These are phyloP conservation scores for Hura crepitans DNA, from an alignment of 441 rosid species.

Conservation along the genomic window DNA sequence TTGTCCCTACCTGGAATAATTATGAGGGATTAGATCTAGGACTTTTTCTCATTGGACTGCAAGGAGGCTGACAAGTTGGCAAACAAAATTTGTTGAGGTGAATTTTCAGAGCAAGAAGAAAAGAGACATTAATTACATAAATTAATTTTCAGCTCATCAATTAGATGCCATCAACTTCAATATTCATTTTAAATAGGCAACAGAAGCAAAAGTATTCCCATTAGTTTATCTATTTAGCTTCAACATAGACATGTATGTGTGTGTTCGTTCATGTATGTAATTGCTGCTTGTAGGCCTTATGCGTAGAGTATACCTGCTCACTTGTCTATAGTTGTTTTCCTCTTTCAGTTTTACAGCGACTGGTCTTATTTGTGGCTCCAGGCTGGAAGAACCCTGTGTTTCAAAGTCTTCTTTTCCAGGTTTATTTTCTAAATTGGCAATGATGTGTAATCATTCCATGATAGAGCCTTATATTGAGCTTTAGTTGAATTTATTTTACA, in stretches of 20 bases:
- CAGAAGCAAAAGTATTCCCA: not conserved
- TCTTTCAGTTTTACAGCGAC: conserved; percentile 68
- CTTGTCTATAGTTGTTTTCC: conserved; percentile 14
- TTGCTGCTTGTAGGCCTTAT: not conserved
- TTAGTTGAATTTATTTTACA: conserved; percentile 27
- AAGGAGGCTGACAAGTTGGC: too few relatives aligned
- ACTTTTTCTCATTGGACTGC: too few relatives aligned
- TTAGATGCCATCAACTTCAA: not conserved
- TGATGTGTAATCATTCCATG: not conserved
- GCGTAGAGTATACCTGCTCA: not conserved
- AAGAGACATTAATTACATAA: too few relatives aligned
- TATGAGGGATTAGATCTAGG: too few relatives aligned
- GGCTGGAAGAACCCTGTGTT: conserved; percentile 59
- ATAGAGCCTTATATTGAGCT: not conserved
- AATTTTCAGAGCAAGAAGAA: too few relatives aligned
- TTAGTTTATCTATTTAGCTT: not conserved
- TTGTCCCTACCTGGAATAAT: too few relatives aligned
- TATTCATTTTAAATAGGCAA: not conserved
- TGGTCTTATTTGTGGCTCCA: conserved; percentile 62
- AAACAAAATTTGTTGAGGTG: too few relatives aligned
- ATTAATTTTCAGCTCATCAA: too few relatives aligned
- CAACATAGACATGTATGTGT: too few relatives aligned
- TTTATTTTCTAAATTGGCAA: conserved; percentile 19
- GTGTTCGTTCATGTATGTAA: too few relatives aligned
- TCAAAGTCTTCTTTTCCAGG: conserved; percentile 63